Base-by-base conservation (phyloP, 495 filamentous ascomycete species). In the Patellaria atrata region DNA sequence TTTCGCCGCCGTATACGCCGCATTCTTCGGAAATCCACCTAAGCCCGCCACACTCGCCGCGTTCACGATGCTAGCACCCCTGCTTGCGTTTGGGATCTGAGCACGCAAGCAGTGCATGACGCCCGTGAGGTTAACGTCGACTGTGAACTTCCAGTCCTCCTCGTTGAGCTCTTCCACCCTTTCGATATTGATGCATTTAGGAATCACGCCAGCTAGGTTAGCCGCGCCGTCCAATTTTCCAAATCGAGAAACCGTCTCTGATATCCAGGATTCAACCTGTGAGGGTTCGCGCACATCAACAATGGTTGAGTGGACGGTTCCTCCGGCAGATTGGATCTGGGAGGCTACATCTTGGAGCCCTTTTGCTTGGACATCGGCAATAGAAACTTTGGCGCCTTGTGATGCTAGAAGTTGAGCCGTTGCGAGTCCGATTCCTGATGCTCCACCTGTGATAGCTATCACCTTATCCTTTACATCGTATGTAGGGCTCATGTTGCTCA, bases 201-300 rank as follows among this genome's bases (percentile, higher is more conserved):
- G 39, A 35, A 48, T 44, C 26, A 51, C 40, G 25, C 44, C 48
- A 13, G 46, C 41, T 32, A 47, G 28, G 42, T 49, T 55, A 22
- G 37, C 50, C 10, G 41, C 40, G 1, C 45, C 52, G 27, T 51
- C 38, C 4, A 51, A 30, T 27, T 37, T 30, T 11, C 46, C 47
- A 28, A 68, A 66, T 13, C 52, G 41, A 19, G 41, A 20, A 2
- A 71, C 51, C 0, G 63, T 64, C 2, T 50, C 15, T 4, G 42
- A 41, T 33, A 69, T 63, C 69, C 67, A 72, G 22, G 34, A 48
- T 22, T 65, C 56, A 1, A 72, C 68, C 28, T 61, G 48, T 2
- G 46, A 5, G 0, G 40, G 13, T 1, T 56, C 54, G 3, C 52
- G 34, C 4, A 71, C 58, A 39, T 71, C 58, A 0, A 70, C 57